Evolutionary conservation across 768 basidiomycete species (phyloP).

Genomic region (Lactifluus rugatus): DNA sequence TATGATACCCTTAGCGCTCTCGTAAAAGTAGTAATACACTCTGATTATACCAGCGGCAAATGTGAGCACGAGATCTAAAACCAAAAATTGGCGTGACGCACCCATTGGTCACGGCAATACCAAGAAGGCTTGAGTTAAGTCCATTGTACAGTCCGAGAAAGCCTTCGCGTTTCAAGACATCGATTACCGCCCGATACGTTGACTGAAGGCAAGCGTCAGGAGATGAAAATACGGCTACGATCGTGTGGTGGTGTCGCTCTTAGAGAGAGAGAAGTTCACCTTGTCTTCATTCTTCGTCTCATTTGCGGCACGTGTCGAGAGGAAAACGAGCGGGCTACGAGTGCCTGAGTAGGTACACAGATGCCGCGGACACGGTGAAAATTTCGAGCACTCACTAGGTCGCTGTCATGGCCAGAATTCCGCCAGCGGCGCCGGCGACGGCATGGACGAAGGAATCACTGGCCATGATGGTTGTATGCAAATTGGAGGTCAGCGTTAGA

Average conservation of each 20-base stretch:
- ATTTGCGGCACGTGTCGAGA: constrained; percentile 90
- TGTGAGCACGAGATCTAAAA: neutral
- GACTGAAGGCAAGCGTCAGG: constrained; percentile 33
- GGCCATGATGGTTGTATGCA: constrained; percentile 20
- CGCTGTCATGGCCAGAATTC: constrained; percentile 82
- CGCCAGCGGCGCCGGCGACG: constrained; percentile 81
- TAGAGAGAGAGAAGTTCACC: constrained; percentile 32
- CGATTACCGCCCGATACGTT: constrained; percentile 53
- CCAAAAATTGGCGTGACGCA: constrained; percentile 27
- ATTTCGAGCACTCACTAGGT: constrained; percentile 53
- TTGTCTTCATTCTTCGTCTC: constrained; percentile 72
- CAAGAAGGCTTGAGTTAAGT: constrained; percentile 72
- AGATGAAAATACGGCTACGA: neutral
- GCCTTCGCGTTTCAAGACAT: constrained; percentile 80
- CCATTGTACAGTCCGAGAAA: constrained; percentile 80
- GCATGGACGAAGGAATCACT: constrained; percentile 78
- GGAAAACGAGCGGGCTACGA: constrained; percentile 75
- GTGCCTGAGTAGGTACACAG: constrained; percentile 6
- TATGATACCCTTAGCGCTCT: constrained; percentile 51
- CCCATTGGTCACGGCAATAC: constrained; percentile 92
- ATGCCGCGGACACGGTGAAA: constrained; percentile 2
- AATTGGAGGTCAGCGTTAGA: neutral
- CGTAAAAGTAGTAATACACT: constrained; percentile 91
- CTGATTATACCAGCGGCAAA: constrained; percentile 30
- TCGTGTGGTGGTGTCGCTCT: neutral